Evolutionary conservation across 2,329 filamentous ascomycete species (phyloP), one percentile per base, ranked within the genome.

Genomic region (Botrytis byssoidea): DNA sequence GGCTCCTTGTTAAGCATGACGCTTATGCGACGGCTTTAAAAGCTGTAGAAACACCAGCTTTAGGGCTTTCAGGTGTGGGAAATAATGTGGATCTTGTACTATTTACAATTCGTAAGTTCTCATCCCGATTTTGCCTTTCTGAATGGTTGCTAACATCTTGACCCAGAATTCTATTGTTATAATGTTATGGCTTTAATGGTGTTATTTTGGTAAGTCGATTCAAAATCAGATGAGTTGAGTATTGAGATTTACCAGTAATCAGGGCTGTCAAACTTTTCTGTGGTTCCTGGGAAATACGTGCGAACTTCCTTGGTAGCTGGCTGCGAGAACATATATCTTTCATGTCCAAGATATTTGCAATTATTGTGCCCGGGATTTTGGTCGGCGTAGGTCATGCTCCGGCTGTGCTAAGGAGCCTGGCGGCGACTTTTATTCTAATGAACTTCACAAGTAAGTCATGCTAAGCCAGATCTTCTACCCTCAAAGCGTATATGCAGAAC

Each of bases 151-250:
- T 61, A 79, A 74, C 61, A 14, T 71, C 35, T 51, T 44, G 72
- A 37, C 74, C 1, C 67, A 87, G 85, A 87, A 77, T 86, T 84
- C 68, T 86, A 86, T 74, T 82, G 82, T 44, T 87, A 87, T 76
- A 86, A 85, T 78, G 84, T 85, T n/a, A 84, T 86, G 77, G 80
- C 84, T 14, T 78, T 86, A 44, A 80, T 86, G 48, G 81, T 84
- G 9, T 79, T 86, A 9, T 86, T 84, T 72, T 87, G 86, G 85
- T 85, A 79, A 69, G 79, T 63, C 44, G 8, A 18, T 35, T 29
- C 18, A 4, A 29, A 7, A 37, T 10, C 9, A n/a, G 44, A 74
- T 59, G 40, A 32, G 48, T 35, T 12, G 35, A 51, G 20, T 37
- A 10, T 46, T 32, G 16, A 18, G n/a, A 22, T n/a, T n/a, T 42